Conservation (phyloP, 768 basidiomycete genomes). For the Suillus subluteus region DNA sequence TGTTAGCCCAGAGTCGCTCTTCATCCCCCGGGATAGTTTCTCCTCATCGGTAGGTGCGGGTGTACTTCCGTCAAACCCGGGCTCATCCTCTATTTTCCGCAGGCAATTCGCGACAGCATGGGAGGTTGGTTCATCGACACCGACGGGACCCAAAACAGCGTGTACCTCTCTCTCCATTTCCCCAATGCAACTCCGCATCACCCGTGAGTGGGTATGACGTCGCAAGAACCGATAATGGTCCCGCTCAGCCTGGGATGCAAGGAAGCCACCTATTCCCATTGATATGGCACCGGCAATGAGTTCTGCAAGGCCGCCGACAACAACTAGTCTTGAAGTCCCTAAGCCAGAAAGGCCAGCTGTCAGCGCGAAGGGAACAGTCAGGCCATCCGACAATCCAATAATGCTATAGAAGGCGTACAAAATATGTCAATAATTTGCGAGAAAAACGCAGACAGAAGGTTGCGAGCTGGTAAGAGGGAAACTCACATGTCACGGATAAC, state of each 20-base stretch:
- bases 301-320: slow-evolving; percentile 93
- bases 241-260: slow-evolving; percentile 95
- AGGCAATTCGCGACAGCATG: slow-evolving; percentile 78
- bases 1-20: slow-evolving; percentile 70
- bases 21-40: slow-evolving; percentile 61
- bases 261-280: slow-evolving; percentile 98
- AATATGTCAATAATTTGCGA: slow-evolving; percentile 13
- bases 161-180: slow-evolving; percentile 97
- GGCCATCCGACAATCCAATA: slow-evolving; percentile 86
- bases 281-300: slow-evolving; percentile 95
- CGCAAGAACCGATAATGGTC: slow-evolving; percentile 90
- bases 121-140: slow-evolving; percentile 84
- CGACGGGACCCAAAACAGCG: slow-evolving; percentile 85
- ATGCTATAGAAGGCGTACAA: slow-evolving; percentile 50
- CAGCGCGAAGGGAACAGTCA: slow-evolving; percentile 91
- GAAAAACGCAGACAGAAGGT: background rate
- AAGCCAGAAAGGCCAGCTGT: slow-evolving; percentile 89
- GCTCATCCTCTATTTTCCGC: slow-evolving; percentile 62
- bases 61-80: slow-evolving; percentile 20
- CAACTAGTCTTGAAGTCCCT: slow-evolving; percentile 89
- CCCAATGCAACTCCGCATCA: slow-evolving; percentile 84
- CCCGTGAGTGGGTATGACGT: slow-evolving; percentile 75
- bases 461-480: background rate
- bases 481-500: slow-evolving; percentile 84
- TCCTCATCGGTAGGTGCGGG: slow-evolving; percentile 52